A percentile compares a stretch with the other conserved stretches of the same genome.
These are phyloP conservation scores for Centrapalus pauciflorus DNA, from an alignment of 129 eudicot species.

Conservation along the genomic window DNA sequence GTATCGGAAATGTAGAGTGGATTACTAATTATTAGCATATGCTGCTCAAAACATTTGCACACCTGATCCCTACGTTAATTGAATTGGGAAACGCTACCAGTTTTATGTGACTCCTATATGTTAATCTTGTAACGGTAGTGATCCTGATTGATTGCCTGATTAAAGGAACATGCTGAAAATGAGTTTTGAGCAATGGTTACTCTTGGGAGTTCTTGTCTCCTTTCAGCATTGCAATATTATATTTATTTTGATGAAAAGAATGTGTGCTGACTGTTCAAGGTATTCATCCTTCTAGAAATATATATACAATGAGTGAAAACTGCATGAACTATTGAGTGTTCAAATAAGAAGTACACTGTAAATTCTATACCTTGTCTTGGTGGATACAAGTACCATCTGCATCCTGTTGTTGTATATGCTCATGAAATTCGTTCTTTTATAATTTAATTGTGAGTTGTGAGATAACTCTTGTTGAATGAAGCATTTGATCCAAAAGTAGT, in stretches of 20 bases:
- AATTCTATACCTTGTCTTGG: background rate
- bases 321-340: background rate
- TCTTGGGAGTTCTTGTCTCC: background rate
- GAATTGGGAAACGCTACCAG: background rate
- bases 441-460: background rate
- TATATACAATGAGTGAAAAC: background rate
- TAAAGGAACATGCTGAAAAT: background rate
- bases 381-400: background rate
- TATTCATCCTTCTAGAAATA: too few species aligned
- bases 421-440: background rate
- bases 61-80: background rate
- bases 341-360: background rate
- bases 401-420: background rate
- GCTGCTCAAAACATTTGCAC: background rate
- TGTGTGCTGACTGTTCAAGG: background rate
- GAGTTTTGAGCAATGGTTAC: background rate
- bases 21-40: background rate
- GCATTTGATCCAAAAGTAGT: background rate
- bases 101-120: background rate
- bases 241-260: background rate
- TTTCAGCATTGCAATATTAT: background rate
- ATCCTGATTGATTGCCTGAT: constrained; percentile 1
- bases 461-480: background rate
- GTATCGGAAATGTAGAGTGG: background rate
- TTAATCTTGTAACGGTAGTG: background rate